Base-by-base conservation (phyloP, 805 yeast genomes). In the Grigorovia jiainica region DNA sequence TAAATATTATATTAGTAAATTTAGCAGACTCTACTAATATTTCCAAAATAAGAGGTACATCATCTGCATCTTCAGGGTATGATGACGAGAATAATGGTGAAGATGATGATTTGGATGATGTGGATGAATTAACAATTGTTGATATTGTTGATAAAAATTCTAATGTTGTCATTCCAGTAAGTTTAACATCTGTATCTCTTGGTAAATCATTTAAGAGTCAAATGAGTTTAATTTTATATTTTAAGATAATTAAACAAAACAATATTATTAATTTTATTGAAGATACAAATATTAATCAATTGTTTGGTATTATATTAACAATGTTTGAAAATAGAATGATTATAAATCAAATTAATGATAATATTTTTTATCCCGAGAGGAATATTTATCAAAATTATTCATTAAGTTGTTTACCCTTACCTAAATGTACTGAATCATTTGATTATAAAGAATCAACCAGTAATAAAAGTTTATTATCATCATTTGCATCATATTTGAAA, bases 141-240 rank as follows among this genome's bases (percentile, higher is more conserved):
- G 58, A 61, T 41, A 65, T 71, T 34, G 55, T 59, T 24, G 61
- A 78, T 25, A 84, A 77, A 37, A 71, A 72, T 31, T 74, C 76
- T 25, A 71, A 73, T 10, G 75, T 71, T 17, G 49, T 43, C n/a
- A 72, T 90, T 31, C 79, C 83, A 3, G 90, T 92, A 3, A 81
- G 94, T 55, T 86, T 85, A 43, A 65, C 77, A 41, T 76, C 96
- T 0, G 84, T 87, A n/a, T 71, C 79, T 57, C 79, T 92, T 56
- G 99, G 98, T 7, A 71, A 82, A 38, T 92, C 87, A 55, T 85
- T 86, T 64, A 86, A 87, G 54, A 95, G 95, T 0, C 98, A 94
- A 58, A 66, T 90, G 47, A 82, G 95, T 9, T 73, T 87, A 2
- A 87, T 89, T 37, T 90, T 90, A 1, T 67, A 90, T 39, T 87